These are phyloP conservation scores for Stereocaulon alpinum DNA, from an alignment of 495 filamentous ascomycete genomes.

Conservation along the genomic window DNA sequence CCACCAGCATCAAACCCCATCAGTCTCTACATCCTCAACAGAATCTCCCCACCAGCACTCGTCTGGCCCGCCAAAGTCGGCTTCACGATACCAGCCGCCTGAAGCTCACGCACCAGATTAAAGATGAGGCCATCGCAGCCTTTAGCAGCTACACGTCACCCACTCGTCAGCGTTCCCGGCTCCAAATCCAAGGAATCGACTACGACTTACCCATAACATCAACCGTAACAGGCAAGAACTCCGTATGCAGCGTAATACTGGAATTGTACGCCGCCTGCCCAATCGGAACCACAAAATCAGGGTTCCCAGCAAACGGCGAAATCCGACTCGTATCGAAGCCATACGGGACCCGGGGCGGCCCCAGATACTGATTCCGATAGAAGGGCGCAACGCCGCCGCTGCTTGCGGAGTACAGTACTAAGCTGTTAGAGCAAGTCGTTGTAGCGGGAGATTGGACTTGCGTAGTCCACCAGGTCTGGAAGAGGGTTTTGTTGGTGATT, in stretches of 20 bases:
- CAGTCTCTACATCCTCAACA: conserved; percentile 1
- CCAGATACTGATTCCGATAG: conserved; percentile 30
- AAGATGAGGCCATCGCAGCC: conserved; percentile 55
- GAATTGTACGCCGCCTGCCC: conserved; percentile 44
- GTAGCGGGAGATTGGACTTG: conserved; percentile 33
- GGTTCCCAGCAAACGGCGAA: conserved; percentile 37
- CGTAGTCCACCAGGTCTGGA: conserved; percentile 21
- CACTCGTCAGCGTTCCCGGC: no score
- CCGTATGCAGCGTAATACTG: conserved; percentile 41
- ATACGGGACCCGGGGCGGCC: conserved; percentile 25
- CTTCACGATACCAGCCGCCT: conserved; percentile 39
- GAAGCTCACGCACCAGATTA: conserved; percentile 42
- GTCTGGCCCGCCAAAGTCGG: conserved; percentile 35
- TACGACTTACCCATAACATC: conserved; percentile 38
- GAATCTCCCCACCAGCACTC: conserved; percentile 17
- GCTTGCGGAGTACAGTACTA: conserved; percentile 29
- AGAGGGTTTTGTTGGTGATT: conserved; percentile 22
- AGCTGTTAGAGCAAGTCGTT: conserved; percentile 33
- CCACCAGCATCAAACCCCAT: neutral
- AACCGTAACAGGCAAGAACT: conserved; percentile 49
- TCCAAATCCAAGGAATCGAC: no score
- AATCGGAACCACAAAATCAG: conserved; percentile 49
- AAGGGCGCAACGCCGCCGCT: conserved; percentile 21
- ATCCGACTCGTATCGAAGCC: conserved; percentile 39
- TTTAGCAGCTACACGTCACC: conserved; percentile 45